These are phyloP conservation scores for Fusarium dlaminii DNA, from an alignment of 2,329 filamentous ascomycete species.

Conservation along the genomic window DNA sequence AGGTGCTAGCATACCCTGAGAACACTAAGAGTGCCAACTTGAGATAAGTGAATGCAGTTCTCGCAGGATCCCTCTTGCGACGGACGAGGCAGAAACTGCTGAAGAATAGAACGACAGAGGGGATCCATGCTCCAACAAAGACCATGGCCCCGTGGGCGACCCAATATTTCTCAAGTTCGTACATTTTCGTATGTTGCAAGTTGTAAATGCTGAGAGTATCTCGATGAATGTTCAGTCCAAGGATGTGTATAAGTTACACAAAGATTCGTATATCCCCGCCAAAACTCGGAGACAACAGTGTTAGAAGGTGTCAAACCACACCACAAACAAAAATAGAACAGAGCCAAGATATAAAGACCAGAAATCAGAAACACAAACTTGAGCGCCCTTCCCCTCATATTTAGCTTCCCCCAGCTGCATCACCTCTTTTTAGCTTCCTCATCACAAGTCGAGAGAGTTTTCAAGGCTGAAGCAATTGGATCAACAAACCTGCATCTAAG, in stretches of 20 bases:
- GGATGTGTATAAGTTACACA: not conserved
- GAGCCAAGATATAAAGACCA: not conserved
- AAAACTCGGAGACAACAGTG: not conserved
- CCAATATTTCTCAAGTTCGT: not conserved
- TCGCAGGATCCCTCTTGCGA: slow-evolving; percentile 34
- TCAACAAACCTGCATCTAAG: not conserved
- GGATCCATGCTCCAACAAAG: slow-evolving; percentile 13
- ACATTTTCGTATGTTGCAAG: not conserved
- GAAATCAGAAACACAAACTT: not conserved
- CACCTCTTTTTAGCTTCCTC: not conserved
- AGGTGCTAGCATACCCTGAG: slow-evolving; percentile 30
- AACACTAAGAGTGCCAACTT: slow-evolving; percentile 40
- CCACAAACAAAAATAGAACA: not conserved
- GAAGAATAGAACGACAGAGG: slow-evolving; percentile 34
- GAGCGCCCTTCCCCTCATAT: slow-evolving; percentile 4
- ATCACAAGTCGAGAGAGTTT: not conserved
- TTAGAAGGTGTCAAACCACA: not conserved
- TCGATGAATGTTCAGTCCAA: not conserved
- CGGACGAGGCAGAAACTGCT: slow-evolving; percentile 36
- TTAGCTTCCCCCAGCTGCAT: not conserved
- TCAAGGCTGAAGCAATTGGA: not conserved
- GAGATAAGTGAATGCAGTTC: slow-evolving; percentile 38
- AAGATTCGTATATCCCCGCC: not conserved
- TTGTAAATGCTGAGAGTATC: not conserved
- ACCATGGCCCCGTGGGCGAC: slow-evolving; percentile 29